Conservation (phyloP, 2,329 filamentous ascomycete species). For the Neoascochyta sp. region DNA sequence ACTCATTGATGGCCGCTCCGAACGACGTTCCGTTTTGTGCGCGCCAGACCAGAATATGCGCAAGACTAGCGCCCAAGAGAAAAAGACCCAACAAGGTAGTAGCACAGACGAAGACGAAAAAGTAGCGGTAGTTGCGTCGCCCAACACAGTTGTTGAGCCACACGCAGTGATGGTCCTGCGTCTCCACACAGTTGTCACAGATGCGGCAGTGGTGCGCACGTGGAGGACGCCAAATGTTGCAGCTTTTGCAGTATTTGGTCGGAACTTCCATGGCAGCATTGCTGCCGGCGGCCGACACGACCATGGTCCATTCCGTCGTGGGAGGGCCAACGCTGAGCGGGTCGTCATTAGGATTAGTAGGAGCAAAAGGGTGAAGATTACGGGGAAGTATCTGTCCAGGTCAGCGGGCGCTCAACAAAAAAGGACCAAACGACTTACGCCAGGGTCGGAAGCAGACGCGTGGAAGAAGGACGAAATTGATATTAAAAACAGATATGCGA, state of each 20-base stretch:
- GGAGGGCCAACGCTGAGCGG: constrained; percentile 76
- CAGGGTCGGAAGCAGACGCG: constrained; percentile 87
- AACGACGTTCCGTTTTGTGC: constrained; percentile 64
- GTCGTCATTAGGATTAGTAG: constrained; percentile 69
- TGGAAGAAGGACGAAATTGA: constrained; percentile 92
- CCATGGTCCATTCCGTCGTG: constrained; percentile 90
- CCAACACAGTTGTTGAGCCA: constrained; percentile 99
- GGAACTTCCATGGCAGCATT: constrained; percentile 95
- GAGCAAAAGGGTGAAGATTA: constrained; percentile 86
- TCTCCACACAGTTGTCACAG: constrained; percentile 96
- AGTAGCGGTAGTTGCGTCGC: constrained; percentile 95
- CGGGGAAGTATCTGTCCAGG: constrained; percentile 74
- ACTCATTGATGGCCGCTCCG: constrained; percentile 62
- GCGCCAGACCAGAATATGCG: constrained; percentile 73
- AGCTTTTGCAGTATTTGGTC: constrained; percentile 96
- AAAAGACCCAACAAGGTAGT: constrained; percentile 74
- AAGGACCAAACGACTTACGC: constrained; percentile 57
- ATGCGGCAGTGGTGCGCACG: constrained; percentile 94
- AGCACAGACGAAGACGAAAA: constrained; percentile 84
- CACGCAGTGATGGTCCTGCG: constrained; percentile 95
- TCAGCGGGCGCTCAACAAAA: constrained; percentile 15
- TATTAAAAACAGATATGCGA: constrained; percentile 86
- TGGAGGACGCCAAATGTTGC: constrained; percentile 94
- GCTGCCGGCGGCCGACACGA: constrained; percentile 70
- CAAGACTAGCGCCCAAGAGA: constrained; percentile 72